phyloP scores from a whole-genome alignment of 805 yeast species.

The Candida bentonensis region DNA sequence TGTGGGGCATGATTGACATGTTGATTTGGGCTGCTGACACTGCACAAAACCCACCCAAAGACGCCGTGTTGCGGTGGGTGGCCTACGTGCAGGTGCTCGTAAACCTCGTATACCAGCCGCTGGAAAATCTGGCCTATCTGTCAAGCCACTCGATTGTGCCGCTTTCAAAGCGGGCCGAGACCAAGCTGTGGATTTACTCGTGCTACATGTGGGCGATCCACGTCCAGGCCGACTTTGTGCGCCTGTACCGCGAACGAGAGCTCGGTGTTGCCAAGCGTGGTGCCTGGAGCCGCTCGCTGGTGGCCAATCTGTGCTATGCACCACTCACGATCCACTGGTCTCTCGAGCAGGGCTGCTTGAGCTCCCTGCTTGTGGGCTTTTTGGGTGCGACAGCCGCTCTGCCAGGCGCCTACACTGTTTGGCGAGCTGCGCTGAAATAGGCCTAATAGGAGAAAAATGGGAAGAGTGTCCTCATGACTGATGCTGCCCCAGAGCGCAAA shows the following conservation, averaged over 20 bases:
- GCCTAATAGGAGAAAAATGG: no score
- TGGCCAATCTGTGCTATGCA: conserved; percentile 26
- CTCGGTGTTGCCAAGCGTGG: background rate
- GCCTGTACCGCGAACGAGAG: conserved; percentile 2
- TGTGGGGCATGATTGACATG: conserved; percentile 24
- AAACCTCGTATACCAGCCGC: conserved; percentile 24
- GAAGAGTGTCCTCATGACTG: no score
- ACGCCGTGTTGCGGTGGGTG: conserved; percentile 16
- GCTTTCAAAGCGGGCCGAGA: conserved; percentile 14
- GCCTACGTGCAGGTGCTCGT: conserved; percentile 24
- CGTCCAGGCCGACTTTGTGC: conserved; percentile 12
- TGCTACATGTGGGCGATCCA: conserved; percentile 27
- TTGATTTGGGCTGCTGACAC: conserved; percentile 24
- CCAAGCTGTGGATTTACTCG: conserved; percentile 23
- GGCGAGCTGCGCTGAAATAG: background rate
- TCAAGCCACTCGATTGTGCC: conserved; percentile 23
- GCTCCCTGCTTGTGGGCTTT: conserved; percentile 22
- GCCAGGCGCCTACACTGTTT: conserved; percentile 2
- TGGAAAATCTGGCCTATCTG: conserved; percentile 28
- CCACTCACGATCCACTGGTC: conserved; percentile 32
- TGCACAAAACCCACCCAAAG: conserved; percentile 18
- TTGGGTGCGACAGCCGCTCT: conserved; percentile 24
- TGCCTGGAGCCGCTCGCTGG: conserved; percentile 14
- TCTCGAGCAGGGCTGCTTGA: conserved; percentile 20
- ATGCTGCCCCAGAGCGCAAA: no score